A percentile compares a stretch with the other conserved stretches of the same genome.
phyloP scores from a whole-genome alignment of 2,329 filamentous ascomycete species.

The Gnomoniopsis sp. region DNA sequence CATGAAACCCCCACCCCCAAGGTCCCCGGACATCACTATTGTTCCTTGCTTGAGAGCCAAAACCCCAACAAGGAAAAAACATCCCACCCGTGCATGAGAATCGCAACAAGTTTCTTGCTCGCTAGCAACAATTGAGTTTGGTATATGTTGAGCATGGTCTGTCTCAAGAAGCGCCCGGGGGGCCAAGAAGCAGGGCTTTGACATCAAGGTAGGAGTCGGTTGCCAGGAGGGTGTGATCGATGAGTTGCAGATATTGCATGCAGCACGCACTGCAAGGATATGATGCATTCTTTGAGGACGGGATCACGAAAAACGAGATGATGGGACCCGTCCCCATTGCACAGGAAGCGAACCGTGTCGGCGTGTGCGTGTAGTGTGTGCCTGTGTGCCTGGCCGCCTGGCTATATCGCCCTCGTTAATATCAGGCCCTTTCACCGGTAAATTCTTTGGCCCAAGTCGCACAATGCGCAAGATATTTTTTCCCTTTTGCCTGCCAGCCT shows the following conservation, averaged over 20 bases:
- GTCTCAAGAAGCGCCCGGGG: background rate
- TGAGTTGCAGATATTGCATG: constrained; percentile 20
- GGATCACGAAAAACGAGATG: constrained; percentile 15
- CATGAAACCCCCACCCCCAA: too few species aligned
- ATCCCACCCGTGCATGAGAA: too few species aligned
- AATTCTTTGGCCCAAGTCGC: background rate
- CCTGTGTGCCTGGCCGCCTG: background rate
- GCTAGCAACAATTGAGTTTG: background rate
- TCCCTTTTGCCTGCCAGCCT: too few species aligned
- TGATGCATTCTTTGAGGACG: constrained; percentile 12
- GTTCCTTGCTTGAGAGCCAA: too few species aligned
- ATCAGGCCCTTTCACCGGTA: constrained; percentile 14
- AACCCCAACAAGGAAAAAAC: too few species aligned
- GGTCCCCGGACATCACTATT: too few species aligned
- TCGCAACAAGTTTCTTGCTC: too few species aligned
- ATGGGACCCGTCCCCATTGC: constrained; percentile 11
- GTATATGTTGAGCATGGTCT: background rate
- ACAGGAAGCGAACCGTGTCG: constrained; percentile 12
- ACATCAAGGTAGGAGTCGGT: constrained; percentile 3
- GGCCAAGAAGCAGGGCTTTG: background rate
- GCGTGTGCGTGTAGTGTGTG: background rate
- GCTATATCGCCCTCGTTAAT: constrained; percentile 14
- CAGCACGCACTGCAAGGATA: constrained; percentile 18
- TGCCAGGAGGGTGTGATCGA: constrained; percentile 14
- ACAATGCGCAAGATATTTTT: too few species aligned